These are phyloP conservation scores for Crataegus laevigata DNA, from an alignment of 306 rosid species.

Conservation along the genomic window DNA sequence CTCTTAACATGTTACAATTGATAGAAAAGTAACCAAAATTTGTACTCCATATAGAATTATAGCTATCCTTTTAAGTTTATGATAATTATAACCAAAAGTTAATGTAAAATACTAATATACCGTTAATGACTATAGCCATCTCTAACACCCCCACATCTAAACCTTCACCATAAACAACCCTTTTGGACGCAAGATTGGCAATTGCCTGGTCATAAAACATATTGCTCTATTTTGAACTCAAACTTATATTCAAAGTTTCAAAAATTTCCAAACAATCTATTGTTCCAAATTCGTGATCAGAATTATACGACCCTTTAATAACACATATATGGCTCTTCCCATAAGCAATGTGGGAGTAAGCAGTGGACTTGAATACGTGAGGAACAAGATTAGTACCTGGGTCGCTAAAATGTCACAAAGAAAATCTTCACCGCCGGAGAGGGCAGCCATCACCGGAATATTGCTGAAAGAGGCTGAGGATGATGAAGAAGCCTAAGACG, in stretches of 20 bases:
- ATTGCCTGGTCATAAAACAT: slow-evolving; percentile 36
- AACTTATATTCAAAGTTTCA: slow-evolving; percentile 23
- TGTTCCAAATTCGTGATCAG: slow-evolving; percentile 50
- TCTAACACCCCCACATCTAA: slow-evolving; percentile 54
- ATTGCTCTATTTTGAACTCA: slow-evolving; percentile 31
- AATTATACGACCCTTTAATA: slow-evolving; percentile 61
- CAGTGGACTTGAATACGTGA: slow-evolving; percentile 29
- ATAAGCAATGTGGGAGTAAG: slow-evolving; percentile 65
- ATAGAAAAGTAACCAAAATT: no score
- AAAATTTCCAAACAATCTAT: slow-evolving; percentile 76
- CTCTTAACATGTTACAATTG: background rate
- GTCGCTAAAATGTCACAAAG: slow-evolving; percentile 69
- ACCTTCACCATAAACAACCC: slow-evolving; percentile 71
- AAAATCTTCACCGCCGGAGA: slow-evolving; percentile 78
- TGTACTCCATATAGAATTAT: no score
- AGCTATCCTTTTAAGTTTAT: no score
- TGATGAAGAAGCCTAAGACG: slow-evolving; percentile 22
- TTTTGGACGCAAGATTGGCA: slow-evolving; percentile 31
- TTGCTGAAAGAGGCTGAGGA: slow-evolving; percentile 20
- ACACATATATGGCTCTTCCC: slow-evolving; percentile 77
- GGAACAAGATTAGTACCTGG: slow-evolving; percentile 64
- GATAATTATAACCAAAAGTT: no score
- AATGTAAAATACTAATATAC: no score
- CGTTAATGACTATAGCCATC: slow-evolving; percentile 20
- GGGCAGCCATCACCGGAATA: slow-evolving; percentile 69